phyloP scores from a whole-genome alignment of 441 rosid genomes.

The Eruca vesicaria region DNA sequence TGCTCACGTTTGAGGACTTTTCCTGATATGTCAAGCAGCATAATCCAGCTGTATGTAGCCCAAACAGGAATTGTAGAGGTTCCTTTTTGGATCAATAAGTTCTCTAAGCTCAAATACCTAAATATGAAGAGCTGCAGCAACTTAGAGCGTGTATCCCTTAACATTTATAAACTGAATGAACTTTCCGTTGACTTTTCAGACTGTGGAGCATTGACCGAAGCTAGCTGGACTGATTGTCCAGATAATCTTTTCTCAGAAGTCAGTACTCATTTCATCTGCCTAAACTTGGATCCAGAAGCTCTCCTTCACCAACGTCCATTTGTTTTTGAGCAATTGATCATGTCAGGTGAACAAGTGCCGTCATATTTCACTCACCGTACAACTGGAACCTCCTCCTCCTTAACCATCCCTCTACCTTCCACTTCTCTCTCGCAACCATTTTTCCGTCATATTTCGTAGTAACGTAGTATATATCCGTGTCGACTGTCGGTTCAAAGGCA shows the following conservation, averaged over 20 bases:
- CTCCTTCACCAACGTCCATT: background rate
- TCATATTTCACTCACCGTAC: background rate
- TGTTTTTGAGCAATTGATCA: background rate
- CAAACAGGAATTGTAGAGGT: background rate
- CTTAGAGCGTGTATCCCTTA: background rate
- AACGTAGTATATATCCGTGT: background rate
- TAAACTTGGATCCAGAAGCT: background rate
- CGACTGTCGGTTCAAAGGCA: background rate
- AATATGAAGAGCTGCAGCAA: background rate
- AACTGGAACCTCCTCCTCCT: background rate
- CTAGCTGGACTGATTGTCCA: background rate
- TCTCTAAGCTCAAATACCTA: background rate
- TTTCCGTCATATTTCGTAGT: no score
- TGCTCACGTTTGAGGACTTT: slow-evolving; percentile 5
- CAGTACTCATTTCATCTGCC: background rate
- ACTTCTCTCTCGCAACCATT: background rate
- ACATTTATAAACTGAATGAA: background rate
- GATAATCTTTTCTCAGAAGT: background rate
- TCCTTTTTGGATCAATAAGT: background rate
- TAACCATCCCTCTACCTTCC: background rate
- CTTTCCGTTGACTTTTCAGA: background rate
- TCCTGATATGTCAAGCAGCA: slow-evolving; percentile 16
- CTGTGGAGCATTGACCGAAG: background rate
- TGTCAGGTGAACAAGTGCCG: background rate
- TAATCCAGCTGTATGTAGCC: background rate